A percentile compares a stretch with the other conserved stretches of the same genome.
Conservation (phyloP, 2,329 filamentous ascomycete species). For the Mariannaea sp. region DNA sequence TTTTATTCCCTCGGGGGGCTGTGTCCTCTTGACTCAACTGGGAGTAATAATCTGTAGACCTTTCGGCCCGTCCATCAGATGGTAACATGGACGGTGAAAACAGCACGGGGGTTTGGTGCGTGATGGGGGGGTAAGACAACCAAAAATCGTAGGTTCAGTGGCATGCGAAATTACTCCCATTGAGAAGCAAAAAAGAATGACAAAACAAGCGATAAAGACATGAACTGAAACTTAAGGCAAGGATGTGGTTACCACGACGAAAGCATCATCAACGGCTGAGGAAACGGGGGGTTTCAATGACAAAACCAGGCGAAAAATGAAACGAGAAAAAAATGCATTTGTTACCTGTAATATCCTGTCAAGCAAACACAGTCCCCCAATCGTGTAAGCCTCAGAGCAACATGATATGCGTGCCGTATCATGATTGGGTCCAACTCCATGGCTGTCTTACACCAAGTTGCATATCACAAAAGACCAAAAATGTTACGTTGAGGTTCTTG, state of each 20-base stretch:
- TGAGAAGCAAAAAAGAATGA: no score
- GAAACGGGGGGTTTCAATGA: no score
- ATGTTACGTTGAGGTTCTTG: background rate
- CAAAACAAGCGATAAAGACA: no score
- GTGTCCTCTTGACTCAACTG: conserved; percentile 1
- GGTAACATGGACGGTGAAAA: conserved; percentile 1
- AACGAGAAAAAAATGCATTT: background rate
- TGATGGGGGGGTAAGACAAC: no score
- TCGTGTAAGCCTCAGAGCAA: background rate
- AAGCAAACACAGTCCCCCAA: conserved; percentile 8
- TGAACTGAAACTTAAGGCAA: background rate
- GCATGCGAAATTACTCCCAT: no score
- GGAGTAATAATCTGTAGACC: conserved; percentile 11
- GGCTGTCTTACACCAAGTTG: conserved; percentile 2
- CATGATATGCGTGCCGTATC: conserved; percentile 8
- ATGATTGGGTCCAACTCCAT: conserved; percentile 15
- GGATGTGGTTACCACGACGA: background rate
- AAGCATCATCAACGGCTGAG: no score
- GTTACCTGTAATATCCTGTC: conserved; percentile 3
- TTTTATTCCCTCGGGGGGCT: conserved; percentile 7
- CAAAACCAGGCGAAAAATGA: no score
- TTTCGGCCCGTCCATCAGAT: conserved; percentile 20
- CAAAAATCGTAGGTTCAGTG: no score
- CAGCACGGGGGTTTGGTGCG: background rate
- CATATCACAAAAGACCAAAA: conserved; percentile 10